Percentiles rank a stretch among this genome's conserved stretches.
Evolutionary conservation across 345 rosid genomes (phyloP).

Genomic region (Eucalyptus melliodora): DNA sequence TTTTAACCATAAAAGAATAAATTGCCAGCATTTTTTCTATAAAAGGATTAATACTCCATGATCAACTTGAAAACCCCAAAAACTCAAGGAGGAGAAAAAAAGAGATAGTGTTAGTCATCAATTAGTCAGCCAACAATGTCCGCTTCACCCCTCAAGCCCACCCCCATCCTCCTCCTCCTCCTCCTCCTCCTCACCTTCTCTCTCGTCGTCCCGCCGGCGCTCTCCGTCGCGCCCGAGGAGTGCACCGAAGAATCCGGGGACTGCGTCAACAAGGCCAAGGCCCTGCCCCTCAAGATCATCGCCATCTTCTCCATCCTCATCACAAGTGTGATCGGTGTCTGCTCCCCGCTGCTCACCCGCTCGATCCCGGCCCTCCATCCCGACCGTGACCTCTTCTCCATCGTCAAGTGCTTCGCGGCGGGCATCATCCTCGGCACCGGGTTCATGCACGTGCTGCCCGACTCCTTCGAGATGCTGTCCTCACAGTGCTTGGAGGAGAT

Average conservation of each 20-base stretch:
- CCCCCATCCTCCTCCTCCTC: neutral
- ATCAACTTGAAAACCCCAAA: neutral
- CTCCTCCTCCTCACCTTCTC: neutral
- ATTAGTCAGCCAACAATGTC: neutral
- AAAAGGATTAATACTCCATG: neutral
- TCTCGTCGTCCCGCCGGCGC: neutral
- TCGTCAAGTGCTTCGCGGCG: constrained; percentile 58
- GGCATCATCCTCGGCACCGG: constrained; percentile 80
- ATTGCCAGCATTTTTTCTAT: neutral
- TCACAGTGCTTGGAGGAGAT: constrained; percentile 40
- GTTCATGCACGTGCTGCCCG: constrained; percentile 78
- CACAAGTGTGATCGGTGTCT: constrained; percentile 32
- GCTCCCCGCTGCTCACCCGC: constrained; percentile 27
- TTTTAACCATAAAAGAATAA: neutral
- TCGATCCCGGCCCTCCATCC: constrained; percentile 18
- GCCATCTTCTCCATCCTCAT: constrained; percentile 36
- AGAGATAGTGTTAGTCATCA: neutral
- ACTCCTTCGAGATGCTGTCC: constrained; percentile 56
- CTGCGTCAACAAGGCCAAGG: neutral
- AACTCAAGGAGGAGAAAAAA: neutral
- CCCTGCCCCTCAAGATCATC: constrained; percentile 19
- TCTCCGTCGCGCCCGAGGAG: neutral
- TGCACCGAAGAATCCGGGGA: constrained; percentile 9
- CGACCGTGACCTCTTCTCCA: constrained; percentile 21
- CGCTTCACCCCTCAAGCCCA: neutral